Conservation (phyloP, 441 rosid genomes). For the Jatropha multifida region DNA sequence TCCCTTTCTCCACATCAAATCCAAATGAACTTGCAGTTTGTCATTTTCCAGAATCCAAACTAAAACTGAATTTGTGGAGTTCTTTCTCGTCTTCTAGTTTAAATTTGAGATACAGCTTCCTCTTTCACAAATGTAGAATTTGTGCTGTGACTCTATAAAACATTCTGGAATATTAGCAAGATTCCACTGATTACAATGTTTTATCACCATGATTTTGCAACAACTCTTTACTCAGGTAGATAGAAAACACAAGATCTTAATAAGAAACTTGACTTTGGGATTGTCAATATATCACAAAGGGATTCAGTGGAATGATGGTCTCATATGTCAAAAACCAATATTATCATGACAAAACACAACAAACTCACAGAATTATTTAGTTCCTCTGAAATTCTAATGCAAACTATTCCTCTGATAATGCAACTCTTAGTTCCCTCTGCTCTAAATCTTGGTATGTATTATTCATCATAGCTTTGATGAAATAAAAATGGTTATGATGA, state of each 20-base stretch:
- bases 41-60: background rate
- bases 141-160: background rate
- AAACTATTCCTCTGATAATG: background rate
- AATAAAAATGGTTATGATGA: background rate
- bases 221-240: background rate
- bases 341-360: background rate
- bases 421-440: background rate
- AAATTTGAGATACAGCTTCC: no score
- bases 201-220: background rate
- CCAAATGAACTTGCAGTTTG: background rate
- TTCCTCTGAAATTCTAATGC: background rate
- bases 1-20: background rate
- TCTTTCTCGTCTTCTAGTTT: background rate
- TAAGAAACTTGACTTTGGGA: background rate
- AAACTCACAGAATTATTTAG: background rate
- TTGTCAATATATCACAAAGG: background rate
- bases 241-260: no score
- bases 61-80: background rate
- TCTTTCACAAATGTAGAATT: background rate
- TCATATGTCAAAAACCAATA: background rate
- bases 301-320: background rate
- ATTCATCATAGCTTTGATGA: background rate
- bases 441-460: background rate
- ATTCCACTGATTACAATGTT: background rate
- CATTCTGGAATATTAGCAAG: background rate